These are phyloP conservation scores for Candida smagusa DNA, from an alignment of 1,139 yeast genomes.

Conservation along the genomic window DNA sequence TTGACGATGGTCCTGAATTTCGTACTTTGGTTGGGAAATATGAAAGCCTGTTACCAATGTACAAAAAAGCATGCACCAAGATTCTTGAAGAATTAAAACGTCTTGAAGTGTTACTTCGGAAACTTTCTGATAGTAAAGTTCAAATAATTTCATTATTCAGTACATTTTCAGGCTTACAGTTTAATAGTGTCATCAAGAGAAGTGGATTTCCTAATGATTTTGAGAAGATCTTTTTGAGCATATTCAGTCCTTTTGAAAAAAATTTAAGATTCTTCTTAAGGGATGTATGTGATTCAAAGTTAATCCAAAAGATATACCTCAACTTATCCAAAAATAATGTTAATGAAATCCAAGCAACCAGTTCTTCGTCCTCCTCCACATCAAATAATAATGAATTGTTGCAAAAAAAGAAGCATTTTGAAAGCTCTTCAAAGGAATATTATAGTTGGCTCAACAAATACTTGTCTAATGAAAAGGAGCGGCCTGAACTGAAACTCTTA, in stretches of 20 bases:
- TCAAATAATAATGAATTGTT: constrained; percentile 10
- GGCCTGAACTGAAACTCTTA: constrained; percentile 61
- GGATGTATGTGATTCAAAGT: constrained; percentile 30
- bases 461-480: constrained; percentile 60
- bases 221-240: constrained; percentile 9
- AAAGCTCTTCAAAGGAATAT: constrained; percentile 69
- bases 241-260: constrained; percentile 34
- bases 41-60: constrained; percentile 50
- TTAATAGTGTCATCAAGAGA: constrained; percentile 10
- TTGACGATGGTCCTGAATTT: constrained; percentile 76
- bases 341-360: neutral
- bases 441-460: constrained; percentile 73
- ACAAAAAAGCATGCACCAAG: constrained; percentile 39
- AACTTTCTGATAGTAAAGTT: constrained; percentile 17
- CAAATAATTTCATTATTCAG: constrained; percentile 24
- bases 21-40: constrained; percentile 52
- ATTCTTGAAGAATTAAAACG: constrained; percentile 34
- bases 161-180: constrained; percentile 18
- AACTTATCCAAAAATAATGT: constrained; percentile 5
- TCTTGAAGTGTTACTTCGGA: constrained; percentile 23
- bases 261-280: constrained; percentile 29
- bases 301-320: constrained; percentile 23
- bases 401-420: constrained; percentile 54
- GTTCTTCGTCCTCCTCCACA: constrained; percentile 7
- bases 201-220: constrained; percentile 13